phyloP scores from a whole-genome alignment of 345 rosid species.

The Populus pruinosa region DNA sequence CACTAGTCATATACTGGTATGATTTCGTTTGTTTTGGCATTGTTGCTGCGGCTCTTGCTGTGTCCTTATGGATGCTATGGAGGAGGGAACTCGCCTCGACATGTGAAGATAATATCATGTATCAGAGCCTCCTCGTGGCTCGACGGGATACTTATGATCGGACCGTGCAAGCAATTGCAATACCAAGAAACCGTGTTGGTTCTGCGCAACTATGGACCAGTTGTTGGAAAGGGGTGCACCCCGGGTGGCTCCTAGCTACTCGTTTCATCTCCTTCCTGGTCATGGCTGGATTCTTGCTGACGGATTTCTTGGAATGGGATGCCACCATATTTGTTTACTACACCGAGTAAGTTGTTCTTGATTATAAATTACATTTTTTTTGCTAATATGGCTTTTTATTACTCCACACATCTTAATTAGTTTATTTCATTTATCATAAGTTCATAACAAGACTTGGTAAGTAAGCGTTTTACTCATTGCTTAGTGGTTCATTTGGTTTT shows the following conservation, averaged over 20 bases:
- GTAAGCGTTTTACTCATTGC: too few relatives aligned
- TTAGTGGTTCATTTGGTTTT: too few relatives aligned
- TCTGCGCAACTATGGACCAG: constrained; percentile 62
- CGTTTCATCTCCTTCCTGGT: constrained; percentile 57
- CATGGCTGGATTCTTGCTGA: constrained; percentile 53
- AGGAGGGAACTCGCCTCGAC: constrained; percentile 41
- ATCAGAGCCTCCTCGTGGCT: constrained; percentile 45
- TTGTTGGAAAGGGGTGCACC: constrained; percentile 80
- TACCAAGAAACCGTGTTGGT: constrained; percentile 40
- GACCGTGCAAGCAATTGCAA: constrained; percentile 13
- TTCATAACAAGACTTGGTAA: too few relatives aligned
- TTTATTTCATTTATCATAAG: too few relatives aligned
- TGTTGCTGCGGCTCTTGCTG: constrained; percentile 48
- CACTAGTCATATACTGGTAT: constrained; percentile 57
- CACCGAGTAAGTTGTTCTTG: constrained; percentile 57
- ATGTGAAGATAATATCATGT: constrained; percentile 24
- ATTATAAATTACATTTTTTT: background rate
- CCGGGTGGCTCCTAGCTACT: constrained; percentile 71
- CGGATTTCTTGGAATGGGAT: constrained; percentile 59
- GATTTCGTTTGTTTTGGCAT: constrained; percentile 75
- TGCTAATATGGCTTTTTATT: too few relatives aligned
- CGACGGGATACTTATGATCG: constrained; percentile 27
- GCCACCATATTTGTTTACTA: constrained; percentile 61
- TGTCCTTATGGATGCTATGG: constrained; percentile 57
- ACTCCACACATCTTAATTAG: too few relatives aligned